Conservation (phyloP, 495 filamentous ascomycete species). For the Xylaria longipes region DNA sequence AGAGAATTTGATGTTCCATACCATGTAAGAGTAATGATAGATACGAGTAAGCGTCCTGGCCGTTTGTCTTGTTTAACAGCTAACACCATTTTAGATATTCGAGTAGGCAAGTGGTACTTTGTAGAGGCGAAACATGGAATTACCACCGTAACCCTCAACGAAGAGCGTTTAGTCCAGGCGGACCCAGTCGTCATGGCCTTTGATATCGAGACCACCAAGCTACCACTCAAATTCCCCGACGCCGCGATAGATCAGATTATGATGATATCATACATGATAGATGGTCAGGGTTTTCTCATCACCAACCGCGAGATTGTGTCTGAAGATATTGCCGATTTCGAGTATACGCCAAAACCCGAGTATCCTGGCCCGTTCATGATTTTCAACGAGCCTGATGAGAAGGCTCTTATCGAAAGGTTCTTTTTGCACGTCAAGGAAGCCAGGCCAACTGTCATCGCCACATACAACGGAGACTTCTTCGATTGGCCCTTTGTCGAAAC, state of each 20-base stretch:
- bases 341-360: constrained; percentile 96
- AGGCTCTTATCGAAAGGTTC: constrained; percentile 85
- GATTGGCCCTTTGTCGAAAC: constrained; percentile 99
- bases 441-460: constrained; percentile 93
- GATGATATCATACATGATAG: constrained; percentile 99
- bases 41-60: constrained; percentile 67
- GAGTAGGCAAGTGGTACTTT: constrained; percentile 96
- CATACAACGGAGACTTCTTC: constrained; percentile 99
- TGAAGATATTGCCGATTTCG: constrained; percentile 96
- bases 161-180: constrained; percentile 85
- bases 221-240: constrained; percentile 98
- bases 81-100: constrained; percentile 70
- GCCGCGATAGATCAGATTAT: constrained; percentile 95
- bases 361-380: constrained; percentile 95
- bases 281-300: constrained; percentile 96
- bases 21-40: constrained; percentile 97
- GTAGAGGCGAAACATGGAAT: constrained; percentile 93
- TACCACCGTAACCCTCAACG: constrained; percentile 79
- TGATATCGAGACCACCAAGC: constrained; percentile 98
- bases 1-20: constrained; percentile 99
- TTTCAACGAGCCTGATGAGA: constrained; percentile 97
- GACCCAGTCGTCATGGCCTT: constrained; percentile 96
- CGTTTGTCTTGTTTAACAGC: background rate
- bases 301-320: constrained; percentile 98
- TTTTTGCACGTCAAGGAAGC: constrained; percentile 96